Conservation (phyloP, 2,329 filamentous ascomycete genomes). For the Colletotrichum phormii region DNA sequence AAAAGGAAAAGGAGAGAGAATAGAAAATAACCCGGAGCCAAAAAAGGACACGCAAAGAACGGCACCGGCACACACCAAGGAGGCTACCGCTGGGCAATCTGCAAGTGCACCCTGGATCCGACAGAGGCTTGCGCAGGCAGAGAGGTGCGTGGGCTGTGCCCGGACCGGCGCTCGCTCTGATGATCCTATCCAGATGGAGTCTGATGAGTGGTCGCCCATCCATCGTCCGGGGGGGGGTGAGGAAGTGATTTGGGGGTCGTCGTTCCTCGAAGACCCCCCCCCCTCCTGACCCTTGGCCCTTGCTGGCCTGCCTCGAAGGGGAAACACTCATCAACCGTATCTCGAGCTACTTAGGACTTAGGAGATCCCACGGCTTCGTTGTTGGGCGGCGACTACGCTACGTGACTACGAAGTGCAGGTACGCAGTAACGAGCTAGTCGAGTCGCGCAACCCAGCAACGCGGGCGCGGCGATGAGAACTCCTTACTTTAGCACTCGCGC, state of each 20-base stretch:
- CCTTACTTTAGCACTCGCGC: constrained; percentile 26
- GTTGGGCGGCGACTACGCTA: background rate
- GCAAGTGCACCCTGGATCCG: constrained; percentile 13
- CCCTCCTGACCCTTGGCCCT: constrained; percentile 16
- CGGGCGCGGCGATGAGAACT: constrained; percentile 19
- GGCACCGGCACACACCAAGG: constrained; percentile 11
- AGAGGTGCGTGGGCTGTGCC: constrained; percentile 33
- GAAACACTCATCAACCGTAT: background rate
- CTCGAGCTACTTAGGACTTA: background rate
- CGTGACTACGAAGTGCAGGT: background rate
- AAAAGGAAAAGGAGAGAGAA: constrained; percentile 3
- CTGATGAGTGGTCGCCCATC: constrained; percentile 26
- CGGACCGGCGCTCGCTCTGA: constrained; percentile 35
- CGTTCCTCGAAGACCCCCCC: background rate
- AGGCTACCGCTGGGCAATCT: constrained; percentile 18
- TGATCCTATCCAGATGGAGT: constrained; percentile 32
- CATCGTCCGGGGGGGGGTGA: constrained; percentile 6
- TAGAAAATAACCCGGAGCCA: background rate
- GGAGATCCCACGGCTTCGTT: background rate
- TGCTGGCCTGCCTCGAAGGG: constrained; percentile 5
- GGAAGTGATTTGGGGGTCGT: background rate
- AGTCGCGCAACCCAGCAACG: constrained; percentile 30
- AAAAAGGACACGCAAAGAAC: background rate
- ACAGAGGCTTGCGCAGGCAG: constrained; percentile 24
- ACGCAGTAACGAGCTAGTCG: constrained; percentile 7